Evolutionary conservation across 169 alveolate species (phyloP), one percentile per base, ranked within the genome.

Genomic region (Besnoitia besnoiti): DNA sequence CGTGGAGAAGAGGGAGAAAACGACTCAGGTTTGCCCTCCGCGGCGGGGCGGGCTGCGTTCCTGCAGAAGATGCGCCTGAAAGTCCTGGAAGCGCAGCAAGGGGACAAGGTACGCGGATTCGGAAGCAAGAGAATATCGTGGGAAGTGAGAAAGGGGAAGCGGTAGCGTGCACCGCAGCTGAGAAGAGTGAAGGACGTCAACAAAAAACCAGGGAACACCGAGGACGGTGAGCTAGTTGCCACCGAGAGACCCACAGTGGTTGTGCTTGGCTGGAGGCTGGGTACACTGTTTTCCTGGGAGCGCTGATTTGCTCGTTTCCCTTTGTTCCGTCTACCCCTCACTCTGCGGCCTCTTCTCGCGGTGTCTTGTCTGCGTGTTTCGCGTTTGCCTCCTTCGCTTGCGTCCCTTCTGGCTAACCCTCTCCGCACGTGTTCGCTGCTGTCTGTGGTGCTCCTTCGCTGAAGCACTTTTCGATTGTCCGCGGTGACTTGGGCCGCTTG

Each of bases 51-150:
- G 59, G 89, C 62, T 50, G 80, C 87, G 44, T 89, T 76, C 27
- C 62, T 89, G 55, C 89, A 75, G 89, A 82, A 35, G 16, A 77
- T 89, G 93, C 88, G 93, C 12, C 21, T 33, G 46, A 89, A 76
- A 42, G 80, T 89, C 50, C 50, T 55, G 46, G 79, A 77, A 10
- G 93, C 80, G 73, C 82, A 76, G 59, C 93, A 75, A 44, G 61
- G 47, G 33, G 93, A 89, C 82, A 89, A 89, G 89, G 93, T 89
- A 35, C 40, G 59, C n/a, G 33, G 24, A 30, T 5, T 1, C 40
- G 61, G 5, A 1, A 39, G 40, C 35, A 27, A 24, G 35, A 16
- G 59, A 79, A 79, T 5, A 44, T 8, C 42, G 82, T n/a, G 79
- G 33, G 12, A 62, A 62, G 42, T 21, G 79, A 62, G 35, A 62